Percentiles rank a stretch among this genome's conserved stretches.
phyloP scores from a whole-genome alignment of 495 filamentous ascomycete genomes.

The Platismatia glauca region DNA sequence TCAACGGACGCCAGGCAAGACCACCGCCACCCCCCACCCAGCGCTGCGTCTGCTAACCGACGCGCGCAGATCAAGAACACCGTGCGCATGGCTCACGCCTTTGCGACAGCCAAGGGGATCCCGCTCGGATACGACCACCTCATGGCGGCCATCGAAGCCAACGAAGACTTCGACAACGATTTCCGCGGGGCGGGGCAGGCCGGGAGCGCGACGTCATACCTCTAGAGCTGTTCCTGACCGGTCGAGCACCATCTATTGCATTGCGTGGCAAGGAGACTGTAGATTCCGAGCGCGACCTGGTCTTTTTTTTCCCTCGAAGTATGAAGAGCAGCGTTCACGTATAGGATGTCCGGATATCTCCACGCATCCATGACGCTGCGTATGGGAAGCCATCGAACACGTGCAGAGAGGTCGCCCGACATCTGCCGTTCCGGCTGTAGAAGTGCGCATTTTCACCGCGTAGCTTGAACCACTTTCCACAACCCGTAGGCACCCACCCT shows the following conservation, averaged over 20 bases:
- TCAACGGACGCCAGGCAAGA: slow-evolving; percentile 24
- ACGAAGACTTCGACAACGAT: slow-evolving; percentile 23
- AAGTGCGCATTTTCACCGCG: background rate
- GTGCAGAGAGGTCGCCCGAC: background rate
- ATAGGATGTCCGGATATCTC: background rate
- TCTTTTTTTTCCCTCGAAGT: background rate
- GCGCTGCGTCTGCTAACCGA: background rate
- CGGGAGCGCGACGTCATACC: slow-evolving; percentile 15
- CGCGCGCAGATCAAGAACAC: slow-evolving; percentile 17
- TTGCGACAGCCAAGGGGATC: slow-evolving; percentile 15
- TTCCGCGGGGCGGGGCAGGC: slow-evolving; percentile 14
- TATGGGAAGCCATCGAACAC: too few relatives aligned
- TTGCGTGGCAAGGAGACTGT: background rate
- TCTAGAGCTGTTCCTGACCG: background rate
- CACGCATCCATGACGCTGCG: too few relatives aligned
- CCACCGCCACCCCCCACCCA: background rate
- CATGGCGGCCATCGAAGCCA: slow-evolving; percentile 18
- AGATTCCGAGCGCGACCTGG: background rate
- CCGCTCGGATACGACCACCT: slow-evolving; percentile 21
- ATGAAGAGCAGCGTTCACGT: background rate
- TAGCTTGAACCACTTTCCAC: background rate
- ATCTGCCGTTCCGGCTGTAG: background rate
- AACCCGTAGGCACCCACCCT: background rate
- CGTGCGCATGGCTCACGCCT: slow-evolving; percentile 22
- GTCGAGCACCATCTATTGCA: background rate